Percentiles rank a stretch among this genome's conserved stretches.
Conservation (phyloP, 1,284 basidiomycete species). For the Xerocomus cyaneibrunnescens region DNA sequence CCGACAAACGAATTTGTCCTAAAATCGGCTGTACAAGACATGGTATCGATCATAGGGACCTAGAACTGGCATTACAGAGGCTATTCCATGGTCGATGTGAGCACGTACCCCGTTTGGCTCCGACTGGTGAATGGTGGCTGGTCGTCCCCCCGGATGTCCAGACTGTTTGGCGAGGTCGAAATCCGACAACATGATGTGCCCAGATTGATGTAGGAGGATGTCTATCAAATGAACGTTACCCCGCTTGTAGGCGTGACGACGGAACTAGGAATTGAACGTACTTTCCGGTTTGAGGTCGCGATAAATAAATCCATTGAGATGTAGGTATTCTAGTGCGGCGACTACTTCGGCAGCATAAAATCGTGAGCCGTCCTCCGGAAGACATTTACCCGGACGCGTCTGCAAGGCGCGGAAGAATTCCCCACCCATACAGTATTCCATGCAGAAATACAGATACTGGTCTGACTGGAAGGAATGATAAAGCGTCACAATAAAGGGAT, state of each 20-base stretch:
- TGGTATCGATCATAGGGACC: constrained; percentile 93
- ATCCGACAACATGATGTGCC: constrained; percentile 99
- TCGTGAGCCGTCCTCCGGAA: constrained; percentile 91
- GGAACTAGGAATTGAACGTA: constrained; percentile 45
- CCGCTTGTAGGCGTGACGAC: constrained; percentile 5
- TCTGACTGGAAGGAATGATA: constrained; percentile 99
- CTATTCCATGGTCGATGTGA: constrained; percentile 9
- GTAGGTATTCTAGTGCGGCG: constrained; percentile 96
- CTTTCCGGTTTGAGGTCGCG: constrained; percentile 99
- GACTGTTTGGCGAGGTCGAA: constrained; percentile 99
- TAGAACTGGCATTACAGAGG: constrained; percentile 33
- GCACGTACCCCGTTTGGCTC: constrained; percentile 81
- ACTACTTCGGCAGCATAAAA: constrained; percentile 99
- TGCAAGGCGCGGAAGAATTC: constrained; percentile 98
- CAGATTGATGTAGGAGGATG: constrained; percentile 97
- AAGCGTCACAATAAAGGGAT: constrained; percentile 96
- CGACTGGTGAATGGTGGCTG: constrained; percentile 87
- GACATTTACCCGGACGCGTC: constrained; percentile 92
- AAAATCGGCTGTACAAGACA: constrained; percentile 96
- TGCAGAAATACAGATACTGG: constrained; percentile 95
- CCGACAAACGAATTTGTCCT: constrained; percentile 99
- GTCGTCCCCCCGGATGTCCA: constrained; percentile 80
- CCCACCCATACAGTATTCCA: constrained; percentile 99
- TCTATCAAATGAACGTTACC: constrained; percentile 51
- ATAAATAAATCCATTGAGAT: constrained; percentile 99